Base-by-base conservation (phyloP, 768 basidiomycete genomes). In the Omphalotus guepiniiformis region DNA sequence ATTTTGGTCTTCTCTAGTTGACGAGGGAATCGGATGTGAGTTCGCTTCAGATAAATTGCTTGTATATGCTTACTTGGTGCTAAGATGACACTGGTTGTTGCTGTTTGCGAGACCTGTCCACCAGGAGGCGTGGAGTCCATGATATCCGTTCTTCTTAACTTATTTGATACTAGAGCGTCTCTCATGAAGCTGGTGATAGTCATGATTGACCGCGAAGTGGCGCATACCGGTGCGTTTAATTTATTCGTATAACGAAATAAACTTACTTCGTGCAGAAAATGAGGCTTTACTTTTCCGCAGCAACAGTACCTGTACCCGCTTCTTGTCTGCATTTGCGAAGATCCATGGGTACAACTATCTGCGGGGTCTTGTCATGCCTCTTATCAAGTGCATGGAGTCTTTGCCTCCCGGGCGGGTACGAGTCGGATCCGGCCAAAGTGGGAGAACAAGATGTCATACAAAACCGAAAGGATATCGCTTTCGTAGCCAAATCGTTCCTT, bases 261-360 rank as follows among this genome's bases (percentile, higher is more conserved):
- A n/a, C n/a, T n/a, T n/a, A n/a, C n/a, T 19, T 16, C 23, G 5
- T 22, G 13, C 62, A 92, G 93, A 81, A 32, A 84, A 74, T 54
- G 90, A 94, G 53, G 73, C 83, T 1, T 76, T 78, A n/a, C 68
- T 97, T 6, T 96, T 97, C 70, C 76, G 94, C 41, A 75, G 87
- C 51, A 96, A 95, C 62, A 85, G 88, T 2, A 88, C 88, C 1
- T 91, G 85, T 56, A 88, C 88, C n/a, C 72, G 88, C 35, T 84
- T 97, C 49, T 67, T 96, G 37, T 90, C 90, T 5, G 80, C 83
- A 2, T 94, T 94, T 56, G 90, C 89, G 3, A 83, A 76, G 59
- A 80, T 87, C n/a, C 90, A 93, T 51, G 94, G 93, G 3, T 96
- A 95, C 63, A 83, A 84, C 48, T 96, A 95, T 63, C 71, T 96